Evolutionary conservation across 495 filamentous ascomycete species (phyloP), one percentile per base, ranked within the genome.

Genomic region (Penicillium cinerascens): DNA sequence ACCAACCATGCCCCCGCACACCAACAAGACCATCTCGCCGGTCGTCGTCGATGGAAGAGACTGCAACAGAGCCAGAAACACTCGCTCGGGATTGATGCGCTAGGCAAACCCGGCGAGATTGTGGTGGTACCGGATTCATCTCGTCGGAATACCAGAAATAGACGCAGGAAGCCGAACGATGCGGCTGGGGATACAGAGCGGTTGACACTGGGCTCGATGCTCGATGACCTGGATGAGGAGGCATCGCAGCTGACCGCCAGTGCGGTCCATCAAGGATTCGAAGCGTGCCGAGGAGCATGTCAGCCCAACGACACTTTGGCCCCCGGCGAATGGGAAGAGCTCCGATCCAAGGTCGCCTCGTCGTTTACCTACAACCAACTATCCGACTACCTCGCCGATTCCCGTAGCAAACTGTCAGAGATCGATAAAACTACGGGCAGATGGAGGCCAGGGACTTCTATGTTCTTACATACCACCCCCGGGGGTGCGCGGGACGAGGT

Each of bases 31-130:
- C n/a, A n/a, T n/a, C n/a, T n/a, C n/a, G n/a, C n/a, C n/a, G n/a
- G n/a, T n/a, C n/a, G n/a, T n/a, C 33, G 41, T 27, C 48, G 38
- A 9, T 26, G 27, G n/a, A 42, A 36, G 43, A 44, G 16, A 44
- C 13, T 10, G 2, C 40, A 25, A 2, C 16, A 44, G 23, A 13
- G 11, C 11, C 18, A 44, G 29, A 52, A 51, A 29, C 20, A 55
- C 1, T 33, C 55, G 16, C 60, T 77, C 21, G 61, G 54, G 41
- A 58, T 77, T n/a, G 47, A 68, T 26, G 42, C 67, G 1, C 52
- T 80, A 7, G 77, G 77, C 11, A 55, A 72, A 42, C 73, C 71
- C 0, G 74, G 64, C 6, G 60, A 78, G 44, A 70, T 78, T 4
- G 60, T 78, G 16, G 58, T 78, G 26, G 53, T 79, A 17, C 52